Evolutionary conservation across 345 rosid genomes (phyloP).

Genomic region (Dovyalis caffra): DNA sequence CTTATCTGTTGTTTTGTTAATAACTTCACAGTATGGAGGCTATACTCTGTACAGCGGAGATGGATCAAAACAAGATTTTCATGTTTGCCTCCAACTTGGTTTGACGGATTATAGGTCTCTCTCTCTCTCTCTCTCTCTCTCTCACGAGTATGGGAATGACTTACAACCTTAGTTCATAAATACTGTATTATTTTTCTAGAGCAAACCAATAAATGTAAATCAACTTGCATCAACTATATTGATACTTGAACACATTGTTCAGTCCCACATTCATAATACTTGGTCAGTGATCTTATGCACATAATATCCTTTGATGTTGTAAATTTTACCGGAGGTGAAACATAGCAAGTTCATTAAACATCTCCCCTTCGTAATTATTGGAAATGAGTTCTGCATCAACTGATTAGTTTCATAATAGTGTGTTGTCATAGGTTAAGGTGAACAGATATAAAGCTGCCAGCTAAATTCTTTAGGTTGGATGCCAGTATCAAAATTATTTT

Average conservation of each 20-base stretch:
- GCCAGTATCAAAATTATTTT: conserved; percentile 1
- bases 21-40: conserved; percentile 71
- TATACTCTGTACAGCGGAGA: conserved; percentile 34
- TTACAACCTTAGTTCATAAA: neutral
- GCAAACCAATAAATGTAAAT: neutral
- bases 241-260: neutral
- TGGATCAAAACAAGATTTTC: conserved; percentile 36
- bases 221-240: neutral
- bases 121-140: conserved; percentile 24
- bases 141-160: neutral
- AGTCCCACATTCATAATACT: neutral
- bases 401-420: neutral
- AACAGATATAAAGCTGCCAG: neutral
- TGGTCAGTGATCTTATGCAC: neutral
- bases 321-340: neutral
- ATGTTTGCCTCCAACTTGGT: conserved; percentile 70
- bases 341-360: neutral
- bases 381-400: neutral
- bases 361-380: neutral
- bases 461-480: neutral
- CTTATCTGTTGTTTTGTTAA: conserved; percentile 4
- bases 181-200: neutral
- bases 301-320: neutral
- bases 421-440: neutral
- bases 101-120: conserved; percentile 79